Conservation (phyloP, 495 filamentous ascomycete genomes). For the Aspergillus incahuasiensis region DNA sequence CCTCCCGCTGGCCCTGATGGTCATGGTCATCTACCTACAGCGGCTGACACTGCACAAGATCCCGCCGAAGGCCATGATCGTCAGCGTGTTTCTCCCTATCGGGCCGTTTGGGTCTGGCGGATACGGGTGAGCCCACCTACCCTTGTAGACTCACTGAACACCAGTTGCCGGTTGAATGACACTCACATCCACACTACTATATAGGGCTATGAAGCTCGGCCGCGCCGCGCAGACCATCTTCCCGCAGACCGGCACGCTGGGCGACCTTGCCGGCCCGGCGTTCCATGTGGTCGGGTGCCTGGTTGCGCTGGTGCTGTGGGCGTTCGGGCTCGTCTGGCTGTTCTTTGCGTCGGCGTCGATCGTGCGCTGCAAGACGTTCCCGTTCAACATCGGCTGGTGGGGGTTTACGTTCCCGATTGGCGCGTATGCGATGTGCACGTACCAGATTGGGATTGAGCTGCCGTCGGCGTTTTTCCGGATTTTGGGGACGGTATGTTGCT, state of each 20-base stretch:
- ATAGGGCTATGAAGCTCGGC: slow-evolving; percentile 51
- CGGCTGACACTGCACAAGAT: slow-evolving; percentile 54
- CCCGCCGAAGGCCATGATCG: slow-evolving; percentile 55
- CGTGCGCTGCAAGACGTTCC: slow-evolving; percentile 40
- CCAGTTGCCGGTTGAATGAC: too few relatives aligned
- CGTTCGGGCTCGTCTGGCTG: slow-evolving; percentile 58
- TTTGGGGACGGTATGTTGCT: slow-evolving; percentile 40
- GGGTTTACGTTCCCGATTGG: slow-evolving; percentile 60
- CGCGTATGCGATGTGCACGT: slow-evolving; percentile 50
- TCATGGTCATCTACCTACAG: slow-evolving; percentile 58
- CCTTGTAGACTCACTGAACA: too few relatives aligned
- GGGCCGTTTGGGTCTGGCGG: slow-evolving; percentile 58
- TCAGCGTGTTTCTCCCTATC: slow-evolving; percentile 57
- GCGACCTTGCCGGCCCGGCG: slow-evolving; percentile 39
- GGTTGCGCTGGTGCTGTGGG: slow-evolving; percentile 54
- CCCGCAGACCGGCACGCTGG: slow-evolving; percentile 43
- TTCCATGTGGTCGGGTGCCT: slow-evolving; percentile 52
- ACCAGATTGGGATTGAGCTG: slow-evolving; percentile 44
- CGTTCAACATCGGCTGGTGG: slow-evolving; percentile 69
- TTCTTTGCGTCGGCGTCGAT: slow-evolving; percentile 48
- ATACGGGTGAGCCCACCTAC: slow-evolving; percentile 32
- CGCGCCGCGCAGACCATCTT: slow-evolving; percentile 46
- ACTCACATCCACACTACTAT: background rate
- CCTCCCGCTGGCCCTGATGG: slow-evolving; percentile 48
- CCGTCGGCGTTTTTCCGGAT: slow-evolving; percentile 52